phyloP scores from a whole-genome alignment of 352 stramenopile genomes.

The Phytophthora sansomeana region DNA sequence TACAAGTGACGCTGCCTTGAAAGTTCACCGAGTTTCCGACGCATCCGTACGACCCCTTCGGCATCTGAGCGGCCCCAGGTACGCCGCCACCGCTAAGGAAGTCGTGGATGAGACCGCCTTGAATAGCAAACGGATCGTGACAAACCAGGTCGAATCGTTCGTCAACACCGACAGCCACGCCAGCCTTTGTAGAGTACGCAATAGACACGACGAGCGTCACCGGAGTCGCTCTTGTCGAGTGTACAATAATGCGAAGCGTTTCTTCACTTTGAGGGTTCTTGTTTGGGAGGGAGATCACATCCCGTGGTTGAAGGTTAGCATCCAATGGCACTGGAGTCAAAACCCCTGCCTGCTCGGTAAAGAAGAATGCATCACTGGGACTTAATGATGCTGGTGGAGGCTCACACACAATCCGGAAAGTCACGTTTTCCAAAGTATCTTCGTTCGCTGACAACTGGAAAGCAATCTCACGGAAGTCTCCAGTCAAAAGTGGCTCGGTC shows the following conservation, averaged over 20 bases:
- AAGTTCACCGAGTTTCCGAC: conserved; percentile 75
- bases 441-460: conserved; percentile 72
- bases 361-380: conserved; percentile 66
- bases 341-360: conserved; percentile 45
- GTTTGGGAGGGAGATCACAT: conserved; percentile 51
- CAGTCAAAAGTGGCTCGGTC: conserved; percentile 61
- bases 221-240: conserved; percentile 49
- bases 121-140: conserved; percentile 66
- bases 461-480: conserved; percentile 71
- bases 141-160: conserved; percentile 74
- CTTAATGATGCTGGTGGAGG: conserved; percentile 53
- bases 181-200: conserved; percentile 71
- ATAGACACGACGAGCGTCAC: conserved; percentile 60
- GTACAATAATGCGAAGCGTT: conserved; percentile 65
- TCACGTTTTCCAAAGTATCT: conserved; percentile 68
- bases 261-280: conserved; percentile 51
- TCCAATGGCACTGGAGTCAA: conserved; percentile 61
- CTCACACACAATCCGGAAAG: conserved; percentile 62
- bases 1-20: conserved; percentile 61
- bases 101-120: conserved; percentile 67
- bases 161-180: conserved; percentile 69
- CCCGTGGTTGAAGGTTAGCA: conserved; percentile 54
- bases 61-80: conserved; percentile 29
- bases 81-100: conserved; percentile 59
- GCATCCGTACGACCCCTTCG: conserved; percentile 61